Conservation (phyloP, 768 basidiomycete genomes). For the Crassisporium funariophilum region DNA sequence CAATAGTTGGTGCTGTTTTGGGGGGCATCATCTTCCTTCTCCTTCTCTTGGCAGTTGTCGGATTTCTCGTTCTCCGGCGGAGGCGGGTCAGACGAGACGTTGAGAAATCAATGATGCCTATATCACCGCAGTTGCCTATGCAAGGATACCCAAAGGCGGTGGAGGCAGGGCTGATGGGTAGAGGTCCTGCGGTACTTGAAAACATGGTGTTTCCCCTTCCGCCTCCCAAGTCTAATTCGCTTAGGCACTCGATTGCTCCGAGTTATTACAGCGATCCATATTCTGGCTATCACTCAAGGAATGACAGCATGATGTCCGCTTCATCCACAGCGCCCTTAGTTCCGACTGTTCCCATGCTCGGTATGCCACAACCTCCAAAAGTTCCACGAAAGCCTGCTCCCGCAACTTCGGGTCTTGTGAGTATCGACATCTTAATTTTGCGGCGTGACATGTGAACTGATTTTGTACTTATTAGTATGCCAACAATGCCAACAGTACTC, state of each 20-base stretch:
- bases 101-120: constrained; percentile 26
- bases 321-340: constrained; percentile 28
- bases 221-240: constrained; percentile 17
- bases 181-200: constrained; percentile 13
- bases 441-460: not conserved
- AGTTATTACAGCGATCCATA: constrained; percentile 39
- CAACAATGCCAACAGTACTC: constrained; percentile 17
- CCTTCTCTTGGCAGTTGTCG: constrained; percentile 18
- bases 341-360: constrained; percentile 23
- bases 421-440: not conserved
- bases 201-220: constrained; percentile 29
- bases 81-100: constrained; percentile 25
- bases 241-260: constrained; percentile 38
- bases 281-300: constrained; percentile 24
- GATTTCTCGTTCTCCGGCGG: not conserved
- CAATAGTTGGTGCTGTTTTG: constrained; percentile 24
- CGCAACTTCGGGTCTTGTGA: constrained; percentile 16
- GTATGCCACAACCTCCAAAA: constrained; percentile 11
- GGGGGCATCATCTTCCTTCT: constrained; percentile 30
- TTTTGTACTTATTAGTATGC: too few species aligned
- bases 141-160: constrained; percentile 30
- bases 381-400: constrained; percentile 21
- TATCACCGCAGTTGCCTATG: constrained; percentile 37
- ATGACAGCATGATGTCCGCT: constrained; percentile 22
- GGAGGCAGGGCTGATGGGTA: constrained; percentile 26